A percentile compares a stretch with the other conserved stretches of the same genome.
These are phyloP conservation scores for Margaritispora aquatica DNA, from an alignment of 495 filamentous ascomycete species.

Conservation along the genomic window DNA sequence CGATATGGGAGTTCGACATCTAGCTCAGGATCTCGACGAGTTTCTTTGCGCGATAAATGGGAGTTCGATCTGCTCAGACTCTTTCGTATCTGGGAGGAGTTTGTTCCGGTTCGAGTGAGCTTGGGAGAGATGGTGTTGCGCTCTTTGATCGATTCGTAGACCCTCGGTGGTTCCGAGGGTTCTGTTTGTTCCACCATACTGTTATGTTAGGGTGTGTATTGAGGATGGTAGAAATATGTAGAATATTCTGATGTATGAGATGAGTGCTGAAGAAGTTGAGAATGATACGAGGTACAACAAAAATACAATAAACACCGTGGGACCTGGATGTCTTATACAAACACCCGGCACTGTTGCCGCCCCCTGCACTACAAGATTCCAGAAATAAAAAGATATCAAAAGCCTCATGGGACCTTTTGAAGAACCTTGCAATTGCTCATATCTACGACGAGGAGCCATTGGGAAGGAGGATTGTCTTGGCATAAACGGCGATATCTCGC, in stretches of 20 bases:
- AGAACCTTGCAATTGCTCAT: background rate
- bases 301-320: background rate
- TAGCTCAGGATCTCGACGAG: constrained; percentile 18
- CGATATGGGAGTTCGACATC: constrained; percentile 56
- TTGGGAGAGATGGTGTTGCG: background rate
- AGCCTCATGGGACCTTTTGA: constrained; percentile 2
- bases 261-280: background rate
- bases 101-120: constrained; percentile 8
- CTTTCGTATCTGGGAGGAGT: constrained; percentile 2
- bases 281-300: background rate
- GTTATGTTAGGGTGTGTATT: background rate
- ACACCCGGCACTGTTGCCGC: background rate
- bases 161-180: background rate
- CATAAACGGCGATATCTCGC: constrained; percentile 17
- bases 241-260: background rate
- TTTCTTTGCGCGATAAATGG: constrained; percentile 19
- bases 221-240: background rate
- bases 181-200: constrained; percentile 8
- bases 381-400: constrained; percentile 8
- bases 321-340: constrained; percentile 3
- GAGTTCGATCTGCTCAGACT: constrained; percentile 1
- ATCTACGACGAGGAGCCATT: background rate
- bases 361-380: background rate
- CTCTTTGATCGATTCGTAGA: constrained; percentile 7
- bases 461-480: constrained; percentile 5